Conservation (phyloP, 371 early-diverging fungal species). For the Actinomucor elegans region DNA sequence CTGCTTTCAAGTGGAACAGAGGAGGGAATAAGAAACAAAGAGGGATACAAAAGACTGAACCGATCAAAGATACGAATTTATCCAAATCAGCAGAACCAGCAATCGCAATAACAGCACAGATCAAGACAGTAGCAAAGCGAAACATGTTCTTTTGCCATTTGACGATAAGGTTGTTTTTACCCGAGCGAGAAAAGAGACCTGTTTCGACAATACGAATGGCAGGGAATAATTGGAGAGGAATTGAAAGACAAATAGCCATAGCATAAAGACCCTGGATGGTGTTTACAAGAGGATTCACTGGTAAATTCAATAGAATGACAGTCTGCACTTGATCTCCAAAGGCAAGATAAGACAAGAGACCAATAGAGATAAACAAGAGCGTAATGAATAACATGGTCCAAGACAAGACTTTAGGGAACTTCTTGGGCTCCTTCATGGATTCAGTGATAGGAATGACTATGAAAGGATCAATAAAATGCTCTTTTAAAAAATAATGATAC, state of each 20-base stretch:
- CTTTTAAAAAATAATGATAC: not conserved
- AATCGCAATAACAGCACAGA: slow-evolving; percentile 71
- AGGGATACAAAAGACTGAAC: slow-evolving; percentile 79
- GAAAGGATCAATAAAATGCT: not conserved
- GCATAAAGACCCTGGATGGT: slow-evolving; percentile 78
- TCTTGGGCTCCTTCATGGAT: slow-evolving; percentile 81
- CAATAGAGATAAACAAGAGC: slow-evolving; percentile 69
- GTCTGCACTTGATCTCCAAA: slow-evolving; percentile 82
- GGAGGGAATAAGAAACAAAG: slow-evolving; percentile 77
- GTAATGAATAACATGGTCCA: slow-evolving; percentile 73
- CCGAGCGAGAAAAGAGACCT: slow-evolving; percentile 62
- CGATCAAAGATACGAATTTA: slow-evolving; percentile 86
- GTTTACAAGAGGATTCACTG: slow-evolving; percentile 57
- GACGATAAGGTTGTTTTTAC: slow-evolving; percentile 61
- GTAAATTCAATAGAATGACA: slow-evolving; percentile 79
- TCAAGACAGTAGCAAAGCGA: slow-evolving; percentile 56
- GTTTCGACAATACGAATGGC: slow-evolving; percentile 84
- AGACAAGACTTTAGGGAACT: slow-evolving; percentile 74
- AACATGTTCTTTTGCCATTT: slow-evolving; percentile 91
- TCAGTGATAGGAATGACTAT: slow-evolving; percentile 67
- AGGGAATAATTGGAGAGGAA: slow-evolving; percentile 88
- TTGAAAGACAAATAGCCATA: slow-evolving; percentile 81
- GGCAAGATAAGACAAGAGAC: slow-evolving; percentile 75
- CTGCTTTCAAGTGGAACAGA: slow-evolving; percentile 74
- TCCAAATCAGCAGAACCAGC: slow-evolving; percentile 73